Evolutionary conservation across 345 rosid genomes (phyloP).

Genomic region (Salix brachista): DNA sequence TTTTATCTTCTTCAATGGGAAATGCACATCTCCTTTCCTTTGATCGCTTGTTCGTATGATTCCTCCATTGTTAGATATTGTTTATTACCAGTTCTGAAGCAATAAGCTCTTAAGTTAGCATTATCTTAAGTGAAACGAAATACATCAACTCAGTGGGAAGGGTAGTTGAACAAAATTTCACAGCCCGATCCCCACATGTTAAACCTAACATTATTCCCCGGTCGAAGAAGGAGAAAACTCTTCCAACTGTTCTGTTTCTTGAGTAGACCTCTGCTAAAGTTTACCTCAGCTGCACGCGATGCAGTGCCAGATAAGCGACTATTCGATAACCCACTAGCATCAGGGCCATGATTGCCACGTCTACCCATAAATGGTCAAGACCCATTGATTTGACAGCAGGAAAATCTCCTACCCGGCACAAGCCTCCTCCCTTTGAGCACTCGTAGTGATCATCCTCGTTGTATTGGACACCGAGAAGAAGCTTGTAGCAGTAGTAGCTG

Average conservation of each 20-base stretch:
- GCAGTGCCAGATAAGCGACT: slow-evolving; percentile 76
- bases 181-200: slow-evolving; percentile 25
- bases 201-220: slow-evolving; percentile 43
- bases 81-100: slow-evolving; percentile 21
- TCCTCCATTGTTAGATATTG: not conserved
- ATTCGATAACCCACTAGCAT: slow-evolving; percentile 94
- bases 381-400: slow-evolving; percentile 88
- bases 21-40: slow-evolving; percentile 21
- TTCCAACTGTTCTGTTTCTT: slow-evolving; percentile 8
- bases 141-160: slow-evolving; percentile 26
- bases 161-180: slow-evolving; percentile 32
- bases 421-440: slow-evolving; percentile 58
- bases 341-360: slow-evolving; percentile 76
- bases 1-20: slow-evolving; percentile 26
- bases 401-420: slow-evolving; percentile 79
- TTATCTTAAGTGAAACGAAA: slow-evolving; percentile 11
- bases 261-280: slow-evolving; percentile 4
- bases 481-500: slow-evolving; percentile 94
- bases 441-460: slow-evolving; percentile 63
- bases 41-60: not conserved
- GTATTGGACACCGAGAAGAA: slow-evolving; percentile 94
- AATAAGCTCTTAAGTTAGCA: slow-evolving; percentile 17
- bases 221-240: slow-evolving; percentile 41
- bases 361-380: slow-evolving; percentile 70
- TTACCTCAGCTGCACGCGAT: slow-evolving; percentile 61